Percentiles rank a stretch among this genome's conserved stretches.
Evolutionary conservation across 2,329 filamentous ascomycete species (phyloP).

Genomic region (Beauveria pseudobassiana): DNA sequence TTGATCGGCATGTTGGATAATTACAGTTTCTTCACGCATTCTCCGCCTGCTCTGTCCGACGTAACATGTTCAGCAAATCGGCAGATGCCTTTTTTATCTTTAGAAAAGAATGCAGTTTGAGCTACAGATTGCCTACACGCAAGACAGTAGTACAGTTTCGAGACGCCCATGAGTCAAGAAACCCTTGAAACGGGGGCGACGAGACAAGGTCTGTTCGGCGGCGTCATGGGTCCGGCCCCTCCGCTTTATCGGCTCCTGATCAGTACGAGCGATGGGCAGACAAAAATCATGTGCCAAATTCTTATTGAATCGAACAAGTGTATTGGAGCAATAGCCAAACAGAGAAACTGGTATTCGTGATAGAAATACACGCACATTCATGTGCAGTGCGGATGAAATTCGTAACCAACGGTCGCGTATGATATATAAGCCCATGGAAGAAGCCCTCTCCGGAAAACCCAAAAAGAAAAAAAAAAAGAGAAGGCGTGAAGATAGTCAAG

Average conservation of each 20-base stretch:
- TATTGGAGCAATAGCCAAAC: constrained; percentile 9
- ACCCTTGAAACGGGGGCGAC: background rate
- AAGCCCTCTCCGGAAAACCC: background rate
- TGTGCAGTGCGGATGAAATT: background rate
- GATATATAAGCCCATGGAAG: constrained; percentile 2
- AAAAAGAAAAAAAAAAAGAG: background rate
- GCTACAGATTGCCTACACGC: too few species aligned
- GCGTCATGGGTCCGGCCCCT: background rate
- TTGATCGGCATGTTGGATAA: too few species aligned
- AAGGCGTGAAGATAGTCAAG: background rate
- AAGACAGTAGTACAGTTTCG: background rate
- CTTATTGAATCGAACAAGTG: background rate
- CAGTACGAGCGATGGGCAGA: background rate
- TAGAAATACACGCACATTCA: constrained; percentile 8
- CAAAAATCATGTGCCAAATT: background rate
- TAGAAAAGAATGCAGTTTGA: background rate
- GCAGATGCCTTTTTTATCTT: background rate
- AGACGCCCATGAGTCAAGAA: background rate
- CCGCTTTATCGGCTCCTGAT: too few species aligned
- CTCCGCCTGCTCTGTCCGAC: too few species aligned
- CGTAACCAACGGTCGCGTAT: constrained; percentile 7
- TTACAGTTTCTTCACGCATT: too few species aligned
- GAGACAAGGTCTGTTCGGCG: background rate
- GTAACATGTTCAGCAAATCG: background rate
- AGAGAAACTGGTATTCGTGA: constrained; percentile 10